These are phyloP conservation scores for Bacidia rubella DNA, from an alignment of 495 filamentous ascomycete species.

Conservation along the genomic window DNA sequence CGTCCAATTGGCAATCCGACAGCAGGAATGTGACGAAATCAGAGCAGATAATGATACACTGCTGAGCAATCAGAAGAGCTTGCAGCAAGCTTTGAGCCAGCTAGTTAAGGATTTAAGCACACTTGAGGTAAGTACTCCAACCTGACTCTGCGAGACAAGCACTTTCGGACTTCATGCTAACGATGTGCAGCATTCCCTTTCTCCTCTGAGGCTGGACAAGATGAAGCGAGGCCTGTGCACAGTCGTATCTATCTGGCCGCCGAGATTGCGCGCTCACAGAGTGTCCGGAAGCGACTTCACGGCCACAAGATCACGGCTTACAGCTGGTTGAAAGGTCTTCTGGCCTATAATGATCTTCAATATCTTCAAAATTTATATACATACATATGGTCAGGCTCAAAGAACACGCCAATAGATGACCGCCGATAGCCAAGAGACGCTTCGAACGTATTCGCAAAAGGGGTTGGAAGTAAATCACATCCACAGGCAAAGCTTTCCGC, in stretches of 20 bases:
- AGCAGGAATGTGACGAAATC: background rate
- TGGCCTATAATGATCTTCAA: background rate
- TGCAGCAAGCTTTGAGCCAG: background rate
- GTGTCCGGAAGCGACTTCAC: background rate
- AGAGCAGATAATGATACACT: background rate
- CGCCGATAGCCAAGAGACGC: background rate
- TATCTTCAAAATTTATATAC: background rate
- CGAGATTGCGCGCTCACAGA: slow-evolving; percentile 1
- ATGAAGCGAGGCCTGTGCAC: background rate
- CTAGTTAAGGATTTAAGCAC: background rate
- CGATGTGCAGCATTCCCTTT: background rate
- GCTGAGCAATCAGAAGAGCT: background rate
- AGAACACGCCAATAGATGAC: background rate
- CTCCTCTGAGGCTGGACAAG: background rate
- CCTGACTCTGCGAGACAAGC: background rate
- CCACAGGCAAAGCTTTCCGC: slow-evolving; percentile 87
- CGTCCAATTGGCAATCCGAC: background rate
- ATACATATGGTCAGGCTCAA: background rate
- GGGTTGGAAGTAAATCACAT: slow-evolving; percentile 37
- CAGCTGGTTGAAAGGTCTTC: background rate
- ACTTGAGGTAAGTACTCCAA: background rate
- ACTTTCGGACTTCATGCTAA: background rate
- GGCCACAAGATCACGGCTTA: background rate
- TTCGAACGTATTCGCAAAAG: background rate
- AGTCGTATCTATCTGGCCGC: background rate